Evolutionary conservation across 2,329 filamentous ascomycete species (phyloP).

Genomic region (Pestalotiopsis sp.): DNA sequence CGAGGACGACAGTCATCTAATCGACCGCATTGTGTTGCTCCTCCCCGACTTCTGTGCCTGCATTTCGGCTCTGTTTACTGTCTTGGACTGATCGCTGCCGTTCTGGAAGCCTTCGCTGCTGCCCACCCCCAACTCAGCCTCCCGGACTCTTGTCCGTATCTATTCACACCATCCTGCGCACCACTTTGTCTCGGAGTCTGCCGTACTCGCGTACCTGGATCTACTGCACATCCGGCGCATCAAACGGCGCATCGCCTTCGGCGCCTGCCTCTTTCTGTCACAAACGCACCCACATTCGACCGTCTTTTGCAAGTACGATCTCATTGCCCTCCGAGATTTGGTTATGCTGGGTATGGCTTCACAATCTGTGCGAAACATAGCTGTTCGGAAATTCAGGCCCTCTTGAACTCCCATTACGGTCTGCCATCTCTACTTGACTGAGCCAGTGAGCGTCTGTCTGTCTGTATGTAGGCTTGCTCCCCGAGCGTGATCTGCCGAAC

Average conservation of each 20-base stretch:
- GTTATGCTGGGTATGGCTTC: neutral
- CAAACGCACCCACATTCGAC: neutral
- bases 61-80: slow-evolving; percentile 7
- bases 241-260: slow-evolving; percentile 7
- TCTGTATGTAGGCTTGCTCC: neutral
- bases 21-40: slow-evolving; percentile 1
- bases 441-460: neutral
- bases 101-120: slow-evolving; percentile 7
- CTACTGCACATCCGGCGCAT: slow-evolving; percentile 8
- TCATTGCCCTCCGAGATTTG: neutral
- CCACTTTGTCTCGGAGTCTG: slow-evolving; percentile 10
- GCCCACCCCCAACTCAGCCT: slow-evolving; percentile 4
- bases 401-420: neutral
- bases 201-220: slow-evolving; percentile 12
- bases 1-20: neutral
- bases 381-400: slow-evolving; percentile 1
- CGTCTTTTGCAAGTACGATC: neutral
- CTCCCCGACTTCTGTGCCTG: neutral
- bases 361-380: neutral
- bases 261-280: slow-evolving; percentile 13
- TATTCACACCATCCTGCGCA: slow-evolving; percentile 6
- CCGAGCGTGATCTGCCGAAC: neutral
- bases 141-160: slow-evolving; percentile 9
- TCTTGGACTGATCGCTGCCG: slow-evolving; percentile 7
- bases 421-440: neutral